Conservation (phyloP, 352 stramenopile genomes). For the Pythium biforme region DNA sequence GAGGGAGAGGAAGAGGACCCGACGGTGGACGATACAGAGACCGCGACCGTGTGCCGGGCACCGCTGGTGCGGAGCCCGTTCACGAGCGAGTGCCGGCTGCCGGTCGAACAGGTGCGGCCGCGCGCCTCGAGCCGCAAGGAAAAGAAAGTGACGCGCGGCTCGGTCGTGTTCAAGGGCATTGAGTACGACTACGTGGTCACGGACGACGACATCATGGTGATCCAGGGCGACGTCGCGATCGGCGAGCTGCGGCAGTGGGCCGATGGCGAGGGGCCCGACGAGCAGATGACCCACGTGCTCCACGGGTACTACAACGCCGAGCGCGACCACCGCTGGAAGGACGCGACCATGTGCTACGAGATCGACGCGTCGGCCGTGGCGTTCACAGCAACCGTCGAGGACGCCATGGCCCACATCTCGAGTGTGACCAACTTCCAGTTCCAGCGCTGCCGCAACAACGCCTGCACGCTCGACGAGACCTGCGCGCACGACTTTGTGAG, state of each 20-base stretch:
- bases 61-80: conserved; percentile 45
- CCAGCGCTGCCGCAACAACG: conserved; percentile 43
- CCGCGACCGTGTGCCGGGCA: conserved; percentile 26
- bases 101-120: conserved; percentile 52
- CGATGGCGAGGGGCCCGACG: background rate
- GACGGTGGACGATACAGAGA: no score
- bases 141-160: conserved; percentile 26
- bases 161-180: conserved; percentile 70
- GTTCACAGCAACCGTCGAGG: conserved; percentile 42
- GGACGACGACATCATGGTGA: conserved; percentile 72
- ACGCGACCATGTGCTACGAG: conserved; percentile 67
- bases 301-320: conserved; percentile 85
- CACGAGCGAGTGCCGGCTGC: conserved; percentile 60
- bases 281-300: conserved; percentile 31
- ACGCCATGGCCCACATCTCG: conserved; percentile 63
- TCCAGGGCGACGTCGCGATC: conserved; percentile 77
- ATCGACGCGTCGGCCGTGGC: conserved; percentile 42
- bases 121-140: background rate
- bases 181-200: conserved; percentile 82
- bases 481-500: conserved; percentile 66
- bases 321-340: conserved; percentile 68
- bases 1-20: conserved; percentile 28
- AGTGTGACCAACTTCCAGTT: conserved; percentile 68
- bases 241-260: conserved; percentile 37
- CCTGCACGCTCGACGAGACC: conserved; percentile 39